Percentiles rank a stretch among this genome's conserved stretches.
Evolutionary conservation across 768 basidiomycete genomes (phyloP).

Genomic region (Lactarius pseudohatsudake): DNA sequence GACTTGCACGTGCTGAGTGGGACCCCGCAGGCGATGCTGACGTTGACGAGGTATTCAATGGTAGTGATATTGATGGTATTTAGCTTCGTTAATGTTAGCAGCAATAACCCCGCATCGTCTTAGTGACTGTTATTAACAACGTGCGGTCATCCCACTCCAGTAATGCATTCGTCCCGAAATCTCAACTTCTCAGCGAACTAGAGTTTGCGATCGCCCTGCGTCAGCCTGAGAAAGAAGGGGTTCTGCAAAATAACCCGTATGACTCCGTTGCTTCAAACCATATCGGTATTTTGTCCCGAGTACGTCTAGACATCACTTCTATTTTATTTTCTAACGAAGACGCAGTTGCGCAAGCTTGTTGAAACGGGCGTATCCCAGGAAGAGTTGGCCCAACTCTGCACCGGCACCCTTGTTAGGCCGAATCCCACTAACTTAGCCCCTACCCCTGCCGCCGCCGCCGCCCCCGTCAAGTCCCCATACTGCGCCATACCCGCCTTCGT

Average conservation of each 20-base stretch:
- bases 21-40: too few species aligned
- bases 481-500: conserved; percentile 28
- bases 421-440: conserved; percentile 23
- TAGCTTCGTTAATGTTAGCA: too few species aligned
- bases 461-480: conserved; percentile 26
- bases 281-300: conserved; percentile 78
- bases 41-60: too few species aligned
- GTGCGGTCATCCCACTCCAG: conserved; percentile 36
- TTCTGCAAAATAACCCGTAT: conserved; percentile 68
- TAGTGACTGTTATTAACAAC: neutral
- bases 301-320: conserved; percentile 38
- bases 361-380: conserved; percentile 79
- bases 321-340: conserved; percentile 22
- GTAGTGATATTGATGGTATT: too few species aligned
- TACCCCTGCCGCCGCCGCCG: conserved; percentile 11
- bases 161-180: conserved; percentile 58
- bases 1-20: too few species aligned
- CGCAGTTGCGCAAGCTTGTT: conserved; percentile 66
- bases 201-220: conserved; percentile 65
- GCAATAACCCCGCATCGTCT: too few species aligned
- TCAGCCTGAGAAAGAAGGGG: conserved; percentile 64
- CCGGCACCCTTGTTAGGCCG: conserved; percentile 51
- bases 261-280: conserved; percentile 70
- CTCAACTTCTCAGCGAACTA: conserved; percentile 80
- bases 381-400: conserved; percentile 63